Base-by-base conservation (phyloP, 2,329 filamentous ascomycete species). In the Westerdykella sp. region DNA sequence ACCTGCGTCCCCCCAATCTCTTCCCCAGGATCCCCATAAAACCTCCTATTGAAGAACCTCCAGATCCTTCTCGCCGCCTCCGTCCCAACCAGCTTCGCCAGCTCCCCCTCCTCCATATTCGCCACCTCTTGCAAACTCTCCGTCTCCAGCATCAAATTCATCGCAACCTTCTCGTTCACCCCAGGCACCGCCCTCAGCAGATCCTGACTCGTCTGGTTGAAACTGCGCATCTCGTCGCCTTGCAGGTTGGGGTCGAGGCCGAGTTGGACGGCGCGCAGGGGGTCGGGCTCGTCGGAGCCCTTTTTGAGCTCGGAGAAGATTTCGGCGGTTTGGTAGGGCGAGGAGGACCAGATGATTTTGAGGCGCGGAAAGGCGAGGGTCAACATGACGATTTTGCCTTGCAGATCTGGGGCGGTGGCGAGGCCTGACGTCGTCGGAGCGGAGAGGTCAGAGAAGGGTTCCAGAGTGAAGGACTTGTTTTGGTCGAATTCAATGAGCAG, bases 401-500 rank as follows among this genome's bases (percentile, higher is more conserved):
- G 93, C 25, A 96, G 75, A 60, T 96, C 93, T 30, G 84, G 84
- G 0, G 80, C 77, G 0, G 48, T 46, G 2, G 60, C 45, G 71
- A 75, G 68, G 38, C 74, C 73, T 0, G 83, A 77, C 9, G 83
- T 66, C 42, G 76, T 80, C n/a, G 79, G 44, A 12, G 38, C 51
- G 11, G 49, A 54, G 36, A 74, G 63, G 47, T 76, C 73, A 1
- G 72, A 68, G 46, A 76, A 76, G 0, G 73, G 73, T 41, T 76
- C 93, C 13, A 98, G 81, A 0, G 90, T 97, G 67, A 98, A 98
- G 4, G 87, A 91, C 66, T 95, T 96, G 71, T 95, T 91, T 63
- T 95, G 86, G 64, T 96, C 90, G 65, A 98, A 98, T 67, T 98
- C 93, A 60, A 98, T 97, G 36, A 98, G 79, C 6, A 98, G 80